phyloP scores from a whole-genome alignment of 305 asterid genomes.

The Solanum hybrid region DNA sequence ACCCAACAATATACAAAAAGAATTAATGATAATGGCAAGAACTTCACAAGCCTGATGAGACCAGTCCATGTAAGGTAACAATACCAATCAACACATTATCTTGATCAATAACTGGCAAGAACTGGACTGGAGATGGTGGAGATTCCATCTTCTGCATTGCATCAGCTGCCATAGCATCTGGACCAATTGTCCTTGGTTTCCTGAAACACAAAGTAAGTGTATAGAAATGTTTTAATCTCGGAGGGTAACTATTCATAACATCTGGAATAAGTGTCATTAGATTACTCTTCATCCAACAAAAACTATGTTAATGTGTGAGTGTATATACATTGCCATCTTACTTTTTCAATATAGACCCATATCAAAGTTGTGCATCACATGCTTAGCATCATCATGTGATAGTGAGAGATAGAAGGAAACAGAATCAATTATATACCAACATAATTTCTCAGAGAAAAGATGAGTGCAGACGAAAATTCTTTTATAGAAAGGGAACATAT shows the following conservation, averaged over 20 bases:
- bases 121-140: conserved; percentile 90
- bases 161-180: conserved; percentile 82
- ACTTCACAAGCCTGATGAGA: conserved; percentile 71
- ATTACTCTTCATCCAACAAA: background rate
- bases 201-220: conserved; percentile 28
- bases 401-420: background rate
- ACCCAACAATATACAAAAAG: conserved; percentile 6
- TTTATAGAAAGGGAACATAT: background rate
- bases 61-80: conserved; percentile 83
- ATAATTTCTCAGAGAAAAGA: background rate
- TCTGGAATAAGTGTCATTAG: background rate
- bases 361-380: background rate
- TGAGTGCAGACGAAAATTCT: background rate
- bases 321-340: background rate
- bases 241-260: background rate
- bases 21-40: background rate
- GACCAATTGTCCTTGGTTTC: conserved; percentile 76
- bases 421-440: background rate
- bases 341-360: background rate
- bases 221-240: background rate
- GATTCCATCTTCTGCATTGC: conserved; percentile 99
- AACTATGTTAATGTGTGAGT: background rate
- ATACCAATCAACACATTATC: conserved; percentile 71
- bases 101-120: conserved; percentile 68
- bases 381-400: background rate